Percentiles rank a stretch among this genome's conserved stretches.
Conservation (phyloP, 2,329 filamentous ascomycete species). For the Hymenoscyphus repandus region DNA sequence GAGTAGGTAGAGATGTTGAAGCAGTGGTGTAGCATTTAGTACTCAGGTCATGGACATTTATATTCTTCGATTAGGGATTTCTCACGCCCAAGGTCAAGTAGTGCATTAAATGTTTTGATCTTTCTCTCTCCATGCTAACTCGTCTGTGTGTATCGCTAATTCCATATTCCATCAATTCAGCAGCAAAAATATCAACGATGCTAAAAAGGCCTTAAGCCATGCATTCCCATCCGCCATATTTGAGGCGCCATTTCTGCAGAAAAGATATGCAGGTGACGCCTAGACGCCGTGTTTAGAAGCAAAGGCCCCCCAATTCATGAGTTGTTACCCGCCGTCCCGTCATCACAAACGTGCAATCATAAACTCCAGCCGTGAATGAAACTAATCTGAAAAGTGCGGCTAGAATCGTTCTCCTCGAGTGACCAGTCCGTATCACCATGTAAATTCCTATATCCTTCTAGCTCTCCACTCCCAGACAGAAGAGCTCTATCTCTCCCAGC, state of each 20-base stretch:
- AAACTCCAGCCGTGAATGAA: slow-evolving; percentile 21
- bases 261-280: slow-evolving; percentile 17
- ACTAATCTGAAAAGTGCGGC: slow-evolving; percentile 15
- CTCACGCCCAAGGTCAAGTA: too few species aligned
- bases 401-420: slow-evolving; percentile 11
- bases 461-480: slow-evolving; percentile 53
- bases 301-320: slow-evolving; percentile 9
- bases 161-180: neutral
- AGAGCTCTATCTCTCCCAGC: slow-evolving; percentile 86
- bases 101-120: neutral
- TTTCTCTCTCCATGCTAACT: neutral
- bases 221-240: slow-evolving; percentile 9
- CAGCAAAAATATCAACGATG: slow-evolving; percentile 10
- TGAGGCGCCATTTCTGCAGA: slow-evolving; percentile 14
- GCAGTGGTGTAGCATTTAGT: too few species aligned
- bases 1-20: too few species aligned
- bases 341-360: slow-evolving; percentile 30
- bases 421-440: neutral
- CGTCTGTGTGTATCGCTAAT: slow-evolving; percentile 7
- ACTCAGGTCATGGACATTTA: too few species aligned
- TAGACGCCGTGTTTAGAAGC: slow-evolving; percentile 17
- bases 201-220: slow-evolving; percentile 15
- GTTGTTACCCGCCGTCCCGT: slow-evolving; percentile 21
- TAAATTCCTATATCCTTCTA: slow-evolving; percentile 13
- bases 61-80: too few species aligned